Base-by-base conservation (phyloP, 495 filamentous ascomycete genomes). In the Xylaria telfairii region DNA sequence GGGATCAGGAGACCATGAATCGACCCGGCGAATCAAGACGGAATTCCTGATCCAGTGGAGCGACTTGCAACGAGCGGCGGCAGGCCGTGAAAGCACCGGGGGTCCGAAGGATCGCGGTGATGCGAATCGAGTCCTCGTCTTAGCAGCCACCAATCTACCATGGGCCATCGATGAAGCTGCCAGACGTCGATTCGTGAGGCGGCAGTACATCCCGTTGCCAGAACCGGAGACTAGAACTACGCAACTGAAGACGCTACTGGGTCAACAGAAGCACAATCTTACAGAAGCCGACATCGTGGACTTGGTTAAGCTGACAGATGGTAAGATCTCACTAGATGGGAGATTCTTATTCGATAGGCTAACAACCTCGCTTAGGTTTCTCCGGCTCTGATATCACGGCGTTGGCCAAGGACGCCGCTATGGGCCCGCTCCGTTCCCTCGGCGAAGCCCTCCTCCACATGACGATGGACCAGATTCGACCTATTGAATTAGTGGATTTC, bases 141-240 rank as follows among this genome's bases (percentile, higher is more conserved):
- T 99, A 32, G 96, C 96, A 2, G 96, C 96, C 41, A 99, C 96
- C 10, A 99, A 99, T 76, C 80, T 99, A 76, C 96, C 96, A 1
- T 99, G 96, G 96, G 95, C 94, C 49, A 98, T 98, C 74, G 96
- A 99, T 74, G 96, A 98, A 79, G 96, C 96, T 41, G 96, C 96
- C 10, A 87, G 96, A 61, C 83, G 96, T 65, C 86, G 96, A 60
- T 99, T 99, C 77, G 96, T 98, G 30, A 88, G 96, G 47, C 84
- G 96, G 62, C 96, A 98, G 77, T 99, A 99, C 79, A 98, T 99
- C 67, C 96, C 96, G 3, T 76, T 99, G 46, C 96, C 96, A 3
- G 96, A 98, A 77, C 87, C 88, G 17, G 85, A 90, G 72, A 96
- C 96, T 0, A 86, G 96, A 57, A 88, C 87, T 67, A 86, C 87